phyloP scores from a whole-genome alignment of 257 asterid species.

The Paraleonurus japonicus region DNA sequence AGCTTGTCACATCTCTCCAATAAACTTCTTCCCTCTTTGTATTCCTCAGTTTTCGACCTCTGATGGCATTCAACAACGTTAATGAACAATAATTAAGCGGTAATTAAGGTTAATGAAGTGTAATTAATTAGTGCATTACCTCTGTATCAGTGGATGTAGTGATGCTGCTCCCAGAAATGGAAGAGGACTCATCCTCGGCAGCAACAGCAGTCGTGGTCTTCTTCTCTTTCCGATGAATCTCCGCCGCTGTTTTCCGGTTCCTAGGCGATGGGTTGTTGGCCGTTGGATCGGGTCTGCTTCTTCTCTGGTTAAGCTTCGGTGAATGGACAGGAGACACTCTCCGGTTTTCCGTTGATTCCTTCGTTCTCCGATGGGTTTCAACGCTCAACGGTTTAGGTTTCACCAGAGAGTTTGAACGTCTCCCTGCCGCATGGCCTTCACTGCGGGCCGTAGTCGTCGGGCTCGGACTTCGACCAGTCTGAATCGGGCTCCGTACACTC shows the following conservation, averaged over 20 bases:
- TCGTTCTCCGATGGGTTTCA: constrained; percentile 52
- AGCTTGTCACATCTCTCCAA: constrained; percentile 92
- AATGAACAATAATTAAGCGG: background rate
- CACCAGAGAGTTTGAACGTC: constrained; percentile 49
- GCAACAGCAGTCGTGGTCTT: constrained; percentile 35
- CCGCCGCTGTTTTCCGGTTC: constrained; percentile 41
- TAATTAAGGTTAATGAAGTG: constrained; percentile 8
- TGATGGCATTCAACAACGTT: constrained; percentile 21
- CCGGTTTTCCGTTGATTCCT: constrained; percentile 48
- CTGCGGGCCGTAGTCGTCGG: constrained; percentile 41
- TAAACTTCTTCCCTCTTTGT: constrained; percentile 64
- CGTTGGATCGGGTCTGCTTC: constrained; percentile 41
- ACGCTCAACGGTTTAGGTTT: constrained; percentile 59
- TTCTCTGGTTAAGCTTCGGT: constrained; percentile 57
- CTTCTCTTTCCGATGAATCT: constrained; percentile 49
- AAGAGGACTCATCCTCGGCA: constrained; percentile 77
- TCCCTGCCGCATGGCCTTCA: constrained; percentile 44
- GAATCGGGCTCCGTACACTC: constrained; percentile 45
- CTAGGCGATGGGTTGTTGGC: constrained; percentile 45
- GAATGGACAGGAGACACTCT: constrained; percentile 58
- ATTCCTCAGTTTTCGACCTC: constrained; percentile 68
- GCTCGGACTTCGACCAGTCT: constrained; percentile 42
- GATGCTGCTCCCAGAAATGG: constrained; percentile 70
- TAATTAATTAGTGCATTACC: constrained; percentile 36
- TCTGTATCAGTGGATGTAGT: constrained; percentile 75